Evolutionary conservation across 371 early-diverging fungal genomes (phyloP).

Genomic region (Gilbertella persicaria): DNA sequence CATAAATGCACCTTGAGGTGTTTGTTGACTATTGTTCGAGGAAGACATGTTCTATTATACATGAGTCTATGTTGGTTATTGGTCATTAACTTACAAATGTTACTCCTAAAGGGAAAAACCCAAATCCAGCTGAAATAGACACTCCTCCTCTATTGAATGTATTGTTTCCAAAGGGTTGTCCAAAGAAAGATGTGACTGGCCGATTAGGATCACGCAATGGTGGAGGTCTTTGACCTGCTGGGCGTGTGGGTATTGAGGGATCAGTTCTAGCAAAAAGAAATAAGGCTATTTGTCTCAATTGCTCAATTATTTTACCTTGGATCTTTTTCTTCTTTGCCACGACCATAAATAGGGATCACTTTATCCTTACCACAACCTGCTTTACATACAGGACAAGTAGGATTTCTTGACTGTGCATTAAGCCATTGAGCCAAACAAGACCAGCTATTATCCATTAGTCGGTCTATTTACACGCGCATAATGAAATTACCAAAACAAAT

Average conservation of each 20-base stretch:
- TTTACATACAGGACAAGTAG: conserved; percentile 78
- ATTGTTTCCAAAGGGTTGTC: conserved; percentile 52
- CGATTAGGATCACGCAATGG: conserved; percentile 56
- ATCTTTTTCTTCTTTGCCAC: conserved; percentile 72
- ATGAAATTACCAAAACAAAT: conserved; percentile 34
- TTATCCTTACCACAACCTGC: conserved; percentile 78
- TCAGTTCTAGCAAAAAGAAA: conserved; percentile 23
- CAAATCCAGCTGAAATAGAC: conserved; percentile 56
- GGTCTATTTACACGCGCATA: background rate
- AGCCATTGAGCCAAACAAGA: conserved; percentile 77
- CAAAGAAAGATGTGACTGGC: conserved; percentile 46
- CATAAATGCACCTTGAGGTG: conserved; percentile 64
- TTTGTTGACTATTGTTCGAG: conserved; percentile 15
- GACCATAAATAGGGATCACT: conserved; percentile 80
- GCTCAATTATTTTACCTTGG: conserved; percentile 53
- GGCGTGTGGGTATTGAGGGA: conserved; percentile 63
- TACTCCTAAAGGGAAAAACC: conserved; percentile 66
- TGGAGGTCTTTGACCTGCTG: conserved; percentile 70
- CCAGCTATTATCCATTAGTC: conserved; percentile 43
- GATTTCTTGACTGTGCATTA: conserved; percentile 61
- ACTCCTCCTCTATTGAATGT: conserved; percentile 49
- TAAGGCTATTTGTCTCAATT: background rate
- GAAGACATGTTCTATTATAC: background rate
- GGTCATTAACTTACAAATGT: conserved; percentile 48
- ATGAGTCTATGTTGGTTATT: background rate